Base-by-base conservation (phyloP, 1,284 basidiomycete genomes). In the Leccinum huronense region DNA sequence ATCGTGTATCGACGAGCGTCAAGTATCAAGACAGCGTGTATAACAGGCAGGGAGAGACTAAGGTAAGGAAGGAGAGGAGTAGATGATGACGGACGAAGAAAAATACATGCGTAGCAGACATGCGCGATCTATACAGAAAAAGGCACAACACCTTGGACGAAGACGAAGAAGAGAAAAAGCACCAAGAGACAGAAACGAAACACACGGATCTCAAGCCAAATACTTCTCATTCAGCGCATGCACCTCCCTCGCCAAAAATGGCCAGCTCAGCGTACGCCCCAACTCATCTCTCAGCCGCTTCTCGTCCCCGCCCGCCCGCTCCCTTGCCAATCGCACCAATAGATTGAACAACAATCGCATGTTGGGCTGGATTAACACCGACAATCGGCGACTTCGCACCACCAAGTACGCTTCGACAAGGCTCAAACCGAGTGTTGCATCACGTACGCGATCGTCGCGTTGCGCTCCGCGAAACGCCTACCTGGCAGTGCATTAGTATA, bases 281-380 rank as follows among this genome's bases (percentile, higher is more conserved):
- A 36, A 23, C 55, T 57, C 55, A 19, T 57, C 55, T 14, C 33
- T 57, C 55, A 57, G 19, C 19, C 33, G 55, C 19, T 36, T 38
- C 56, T 57, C 34, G 19, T 57, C 33, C 33, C 55, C 19, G n/a
- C 55, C 33, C 8, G 55, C 30, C 19, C 55, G 55, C 55, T 57
- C 55, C 19, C 33, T 57, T 2, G 55, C 33, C 3, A 57, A 14
- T 19, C 31, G 30, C 55, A 57, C 33, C 9, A 57, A 14, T 3
- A 57, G 55, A 57, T 57, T 57, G 33, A 36, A 57, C 11, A 57
- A 5, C 33, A 57, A 14, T 5, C 55, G 55, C 55, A 57, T 57
- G 33, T 23, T 57, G 55, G 55, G 55, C 33, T 57, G 55, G 3
- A 57, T 57, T 11, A 57, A 57, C 55, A 57, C 55, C 30, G 33